phyloP scores from a whole-genome alignment of 148 eudicot species.

The Camellia granthamiana region DNA sequence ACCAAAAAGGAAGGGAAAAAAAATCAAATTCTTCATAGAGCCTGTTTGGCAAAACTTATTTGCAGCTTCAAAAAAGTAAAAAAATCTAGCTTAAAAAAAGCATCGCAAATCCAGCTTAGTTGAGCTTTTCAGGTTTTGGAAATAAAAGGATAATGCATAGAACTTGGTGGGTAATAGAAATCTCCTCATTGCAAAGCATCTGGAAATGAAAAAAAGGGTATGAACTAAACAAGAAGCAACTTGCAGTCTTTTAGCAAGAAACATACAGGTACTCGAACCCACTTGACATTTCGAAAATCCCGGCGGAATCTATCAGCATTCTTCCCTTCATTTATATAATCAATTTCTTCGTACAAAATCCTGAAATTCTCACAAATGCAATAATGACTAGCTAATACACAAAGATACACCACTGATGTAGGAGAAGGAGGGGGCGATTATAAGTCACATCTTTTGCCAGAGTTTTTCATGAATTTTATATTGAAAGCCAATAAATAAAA shows the following conservation, averaged over 20 bases:
- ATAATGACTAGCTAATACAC: slow-evolving; percentile 9
- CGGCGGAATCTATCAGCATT: slow-evolving; percentile 96
- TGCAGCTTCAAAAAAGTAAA: not conserved
- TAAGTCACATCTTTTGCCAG: not conserved
- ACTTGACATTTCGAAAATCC: slow-evolving; percentile 90
- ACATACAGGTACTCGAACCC: slow-evolving; percentile 99
- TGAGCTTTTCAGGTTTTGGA: not conserved
- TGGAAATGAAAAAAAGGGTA: not conserved
- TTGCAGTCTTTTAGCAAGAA: slow-evolving; percentile 25
- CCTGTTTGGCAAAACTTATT: not conserved
- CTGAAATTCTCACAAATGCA: slow-evolving; percentile 42
- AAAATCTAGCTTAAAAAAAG: not conserved
- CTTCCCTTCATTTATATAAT: slow-evolving; percentile 95
- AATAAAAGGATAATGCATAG: not conserved
- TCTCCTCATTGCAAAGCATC: not conserved
- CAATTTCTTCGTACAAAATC: slow-evolving; percentile 93
- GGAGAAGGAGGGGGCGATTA: not conserved
- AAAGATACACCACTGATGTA: not conserved
- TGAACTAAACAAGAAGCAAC: slow-evolving; percentile 8
- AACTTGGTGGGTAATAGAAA: not conserved
- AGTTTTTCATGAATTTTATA: not conserved
- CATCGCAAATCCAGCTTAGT: not conserved
- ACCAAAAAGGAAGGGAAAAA: not conserved
- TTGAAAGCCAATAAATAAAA: not conserved
- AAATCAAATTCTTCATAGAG: not conserved